Evolutionary conservation across 139 green algal genomes (phyloP), one percentile per base, ranked within the genome.

Genomic region (Micractinium conductrix): DNA sequence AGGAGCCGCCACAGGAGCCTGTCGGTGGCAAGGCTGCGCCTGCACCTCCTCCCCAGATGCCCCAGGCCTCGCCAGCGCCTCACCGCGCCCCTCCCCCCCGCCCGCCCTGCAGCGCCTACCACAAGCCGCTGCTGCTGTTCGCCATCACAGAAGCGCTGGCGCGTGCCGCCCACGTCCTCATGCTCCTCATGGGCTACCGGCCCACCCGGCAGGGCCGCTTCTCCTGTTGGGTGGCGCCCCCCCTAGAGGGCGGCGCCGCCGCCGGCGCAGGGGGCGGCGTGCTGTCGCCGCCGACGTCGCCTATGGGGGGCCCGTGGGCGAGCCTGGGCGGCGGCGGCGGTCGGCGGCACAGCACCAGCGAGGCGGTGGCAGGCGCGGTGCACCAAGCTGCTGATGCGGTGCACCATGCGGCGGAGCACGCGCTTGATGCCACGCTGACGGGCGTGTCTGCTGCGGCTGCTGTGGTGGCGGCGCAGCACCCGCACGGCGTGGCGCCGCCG

Each of bases 91-190:
- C n/a, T n/a, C n/a, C n/a, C n/a, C n/a, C n/a, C n/a, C n/a, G n/a
- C n/a, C n/a, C n/a, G 2, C 35, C 33, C 14, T 69, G 58, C 76
- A 82, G 76, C 9, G 83, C 86, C 5, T 67, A 88, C 33, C 91
- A 85, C 83, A 93, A 92, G 84, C 91, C 88, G 17, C 85, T 93
- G 14, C 28, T 60, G 7, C 1, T 93, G n/a, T 91, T 91, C 78
- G 48, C 74, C 10, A 43, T 50, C 35, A 88, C 76, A 12, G 90
- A 92, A 79, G 48, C 60, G 0, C 38, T 78, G 10, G 74, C 73
- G 4, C 43, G 68, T 6, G 44, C 68, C 4, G 69, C 83, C 3
- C 78, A 86, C 44, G 28, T 79, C 35, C 65, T 89, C 19, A 33
- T 88, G 38, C 24, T 22, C 10, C 53, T 74, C 28, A 78, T 85